Evolutionary conservation across 345 rosid genomes (phyloP).

Genomic region (Sisymbrium altissimum): DNA sequence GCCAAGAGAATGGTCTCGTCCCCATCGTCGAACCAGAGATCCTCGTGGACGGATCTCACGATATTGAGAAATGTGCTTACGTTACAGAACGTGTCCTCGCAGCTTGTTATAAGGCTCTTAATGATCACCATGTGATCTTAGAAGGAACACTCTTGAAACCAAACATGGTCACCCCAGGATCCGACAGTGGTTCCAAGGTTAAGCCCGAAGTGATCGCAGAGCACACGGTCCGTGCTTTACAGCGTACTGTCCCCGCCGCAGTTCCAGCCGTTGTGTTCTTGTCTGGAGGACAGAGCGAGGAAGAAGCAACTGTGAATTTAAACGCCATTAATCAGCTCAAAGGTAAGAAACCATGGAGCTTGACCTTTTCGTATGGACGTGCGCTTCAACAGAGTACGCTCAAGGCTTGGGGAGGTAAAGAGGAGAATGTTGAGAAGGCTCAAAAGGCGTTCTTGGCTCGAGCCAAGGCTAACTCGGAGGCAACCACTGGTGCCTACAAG

Average conservation of each 20-base stretch:
- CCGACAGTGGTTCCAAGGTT: slow-evolving; percentile 56
- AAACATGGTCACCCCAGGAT: slow-evolving; percentile 98
- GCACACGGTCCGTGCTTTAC: slow-evolving; percentile 74
- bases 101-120: slow-evolving; percentile 92
- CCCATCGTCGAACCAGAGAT: slow-evolving; percentile 97
- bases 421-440: slow-evolving; percentile 63
- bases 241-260: slow-evolving; percentile 76
- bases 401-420: slow-evolving; percentile 88
- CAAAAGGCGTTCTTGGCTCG: slow-evolving; percentile 59
- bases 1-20: slow-evolving; percentile 94
- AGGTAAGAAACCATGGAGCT: slow-evolving; percentile 89
- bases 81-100: slow-evolving; percentile 86
- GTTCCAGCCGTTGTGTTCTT: slow-evolving; percentile 88
- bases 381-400: slow-evolving; percentile 98
- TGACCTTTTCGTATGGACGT: slow-evolving; percentile 91
- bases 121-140: slow-evolving; percentile 77
- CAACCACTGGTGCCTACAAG: slow-evolving; percentile 72
- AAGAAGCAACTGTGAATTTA: slow-evolving; percentile 77
- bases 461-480: slow-evolving; percentile 92
- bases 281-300: slow-evolving; percentile 95
- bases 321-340: slow-evolving; percentile 85
- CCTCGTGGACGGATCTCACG: slow-evolving; percentile 83
- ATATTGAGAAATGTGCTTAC: slow-evolving; percentile 71
- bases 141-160: slow-evolving; percentile 47
- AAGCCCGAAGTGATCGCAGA: slow-evolving; percentile 69